Conservation (phyloP, 176 grass and related monocot species). For the Eleusine coracana region DNA sequence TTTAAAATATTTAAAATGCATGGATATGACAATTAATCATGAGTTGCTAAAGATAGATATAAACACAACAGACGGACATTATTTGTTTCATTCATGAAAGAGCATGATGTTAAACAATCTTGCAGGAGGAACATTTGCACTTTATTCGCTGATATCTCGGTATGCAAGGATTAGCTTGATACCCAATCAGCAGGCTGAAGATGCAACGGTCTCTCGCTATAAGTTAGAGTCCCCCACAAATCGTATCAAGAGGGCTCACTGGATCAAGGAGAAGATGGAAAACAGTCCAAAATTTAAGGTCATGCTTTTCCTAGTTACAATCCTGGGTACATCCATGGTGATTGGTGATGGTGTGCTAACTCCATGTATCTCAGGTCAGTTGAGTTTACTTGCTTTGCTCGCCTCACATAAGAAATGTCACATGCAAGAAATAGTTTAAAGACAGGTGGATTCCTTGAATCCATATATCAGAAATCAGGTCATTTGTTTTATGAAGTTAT, state of each 20-base stretch:
- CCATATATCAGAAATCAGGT: neutral
- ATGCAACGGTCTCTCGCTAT: conserved; percentile 67
- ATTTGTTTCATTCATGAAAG: conserved; percentile 8
- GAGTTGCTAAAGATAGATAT: conserved; percentile 8
- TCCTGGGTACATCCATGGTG: conserved; percentile 82
- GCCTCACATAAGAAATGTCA: conserved; percentile 7
- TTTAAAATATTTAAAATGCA: neutral
- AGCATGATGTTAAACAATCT: conserved; percentile 23
- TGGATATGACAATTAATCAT: neutral
- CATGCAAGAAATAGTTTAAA: neutral
- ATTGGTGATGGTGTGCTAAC: conserved; percentile 82
- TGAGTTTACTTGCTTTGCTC: conserved; percentile 5
- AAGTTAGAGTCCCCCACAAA: conserved; percentile 50
- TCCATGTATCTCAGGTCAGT: conserved; percentile 70
- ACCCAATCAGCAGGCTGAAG: conserved; percentile 75
- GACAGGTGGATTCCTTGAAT: conserved; percentile 16
- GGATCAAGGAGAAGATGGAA: conserved; percentile 68
- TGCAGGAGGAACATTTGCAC: conserved; percentile 78
- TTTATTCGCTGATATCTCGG: conserved; percentile 82
- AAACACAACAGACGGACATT: conserved; percentile 2
- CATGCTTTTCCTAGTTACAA: conserved; percentile 64
- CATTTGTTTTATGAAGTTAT: conserved; percentile 10
- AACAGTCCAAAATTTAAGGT: conserved; percentile 52
- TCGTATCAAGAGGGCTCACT: conserved; percentile 43
- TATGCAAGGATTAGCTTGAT: conserved; percentile 72